phyloP scores from a whole-genome alignment of 2,329 filamentous ascomycete species.

The Plectosphaerella cucumerina region DNA sequence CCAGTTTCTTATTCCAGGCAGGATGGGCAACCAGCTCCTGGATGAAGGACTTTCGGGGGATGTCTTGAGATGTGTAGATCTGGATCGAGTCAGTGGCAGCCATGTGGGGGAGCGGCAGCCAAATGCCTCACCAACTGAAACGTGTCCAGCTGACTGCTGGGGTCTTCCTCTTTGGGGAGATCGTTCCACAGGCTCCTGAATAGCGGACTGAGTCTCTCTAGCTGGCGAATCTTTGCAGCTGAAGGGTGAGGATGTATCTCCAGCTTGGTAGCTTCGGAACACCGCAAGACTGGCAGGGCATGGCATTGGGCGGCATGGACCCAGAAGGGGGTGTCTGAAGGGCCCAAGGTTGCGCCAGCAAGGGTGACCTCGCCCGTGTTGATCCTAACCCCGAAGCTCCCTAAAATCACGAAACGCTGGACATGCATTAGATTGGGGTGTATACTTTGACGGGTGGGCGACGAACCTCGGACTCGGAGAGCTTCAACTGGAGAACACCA shows the following conservation, averaged over 20 bases:
- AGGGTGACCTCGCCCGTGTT: constrained; percentile 59
- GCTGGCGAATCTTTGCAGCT: constrained; percentile 40
- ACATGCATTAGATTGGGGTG: constrained; percentile 11
- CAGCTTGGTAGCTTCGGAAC: constrained; percentile 42
- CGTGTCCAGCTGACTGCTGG: constrained; percentile 22
- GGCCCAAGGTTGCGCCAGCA: constrained; percentile 57
- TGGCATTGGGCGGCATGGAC: constrained; percentile 66
- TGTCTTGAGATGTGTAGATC: constrained; percentile 51
- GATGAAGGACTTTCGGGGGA: constrained; percentile 42
- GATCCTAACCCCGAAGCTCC: constrained; percentile 64
- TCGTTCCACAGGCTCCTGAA: constrained; percentile 66
- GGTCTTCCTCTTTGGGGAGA: constrained; percentile 15
- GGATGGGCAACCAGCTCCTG: constrained; percentile 54
- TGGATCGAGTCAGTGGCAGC: constrained; percentile 25
- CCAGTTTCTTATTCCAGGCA: constrained; percentile 58
- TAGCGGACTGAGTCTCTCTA: constrained; percentile 60
- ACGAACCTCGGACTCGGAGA: constrained; percentile 46
- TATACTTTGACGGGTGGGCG: not conserved
- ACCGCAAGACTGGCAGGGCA: constrained; percentile 63
- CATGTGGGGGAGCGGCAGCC: constrained; percentile 1
- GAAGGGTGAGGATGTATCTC: constrained; percentile 53
- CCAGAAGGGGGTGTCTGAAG: constrained; percentile 43
- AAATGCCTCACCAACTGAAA: constrained; percentile 45
- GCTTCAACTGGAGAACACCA: constrained; percentile 35
- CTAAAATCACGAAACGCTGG: constrained; percentile 61